Conservation (phyloP, 1,284 basidiomycete species). For the Leccinum colubrinum region DNA sequence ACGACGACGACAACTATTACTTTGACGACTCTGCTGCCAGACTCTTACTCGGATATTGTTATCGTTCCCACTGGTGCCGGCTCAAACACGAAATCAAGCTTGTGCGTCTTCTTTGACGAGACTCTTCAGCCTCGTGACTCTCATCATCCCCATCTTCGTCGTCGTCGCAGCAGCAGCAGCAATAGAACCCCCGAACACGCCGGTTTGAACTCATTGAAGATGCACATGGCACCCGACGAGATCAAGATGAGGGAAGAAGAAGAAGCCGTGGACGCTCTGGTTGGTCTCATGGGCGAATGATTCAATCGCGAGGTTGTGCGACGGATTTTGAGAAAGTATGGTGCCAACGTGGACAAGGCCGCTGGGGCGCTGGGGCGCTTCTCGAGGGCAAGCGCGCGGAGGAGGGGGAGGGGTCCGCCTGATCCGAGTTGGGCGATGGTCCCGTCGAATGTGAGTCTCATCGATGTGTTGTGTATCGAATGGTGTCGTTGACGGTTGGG, state of each 20-base stretch:
- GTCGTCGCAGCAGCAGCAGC: background rate
- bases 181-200: background rate
- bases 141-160: background rate
- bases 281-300: slow-evolving; percentile 33
- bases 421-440: slow-evolving; percentile 67
- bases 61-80: background rate
- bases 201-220: background rate
- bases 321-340: slow-evolving; percentile 53
- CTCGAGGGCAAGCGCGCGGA: slow-evolving; percentile 50
- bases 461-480: background rate
- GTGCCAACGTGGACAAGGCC: slow-evolving; percentile 59
- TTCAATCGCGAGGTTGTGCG: slow-evolving; percentile 47
- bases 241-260: slow-evolving; percentile 13
- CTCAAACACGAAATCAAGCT: background rate
- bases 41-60: background rate
- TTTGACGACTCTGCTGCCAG: background rate
- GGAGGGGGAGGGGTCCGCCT: slow-evolving; percentile 9
- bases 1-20: slow-evolving; percentile 8
- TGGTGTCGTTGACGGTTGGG: slow-evolving; percentile 1
- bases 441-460: slow-evolving; percentile 52
- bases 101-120: background rate
- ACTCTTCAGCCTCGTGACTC: background rate
- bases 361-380: slow-evolving; percentile 44
- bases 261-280: slow-evolving; percentile 27
- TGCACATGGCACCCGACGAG: slow-evolving; percentile 25